Conservation (phyloP, 768 basidiomycete species). For the Tricholoma hemisulphureum region DNA sequence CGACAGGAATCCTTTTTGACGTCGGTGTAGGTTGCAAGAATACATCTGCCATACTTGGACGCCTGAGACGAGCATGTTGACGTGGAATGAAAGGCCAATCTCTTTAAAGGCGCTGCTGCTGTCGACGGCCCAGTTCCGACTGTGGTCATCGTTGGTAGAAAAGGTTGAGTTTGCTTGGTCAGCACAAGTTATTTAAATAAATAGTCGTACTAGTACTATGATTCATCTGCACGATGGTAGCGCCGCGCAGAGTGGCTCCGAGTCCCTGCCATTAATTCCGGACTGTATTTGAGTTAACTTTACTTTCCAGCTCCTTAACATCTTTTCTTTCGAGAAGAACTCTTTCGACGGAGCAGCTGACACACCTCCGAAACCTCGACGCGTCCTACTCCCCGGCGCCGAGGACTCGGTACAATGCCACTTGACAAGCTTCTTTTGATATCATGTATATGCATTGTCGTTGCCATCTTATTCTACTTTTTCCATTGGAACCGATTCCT, state of each 20-base stretch:
- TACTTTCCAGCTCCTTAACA: neutral
- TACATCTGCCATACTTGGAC: conserved; percentile 82
- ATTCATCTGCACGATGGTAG: neutral
- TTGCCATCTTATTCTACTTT: conserved; percentile 65
- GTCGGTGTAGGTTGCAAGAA: conserved; percentile 79
- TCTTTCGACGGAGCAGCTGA: neutral
- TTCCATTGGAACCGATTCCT: conserved; percentile 92
- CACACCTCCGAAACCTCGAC: neutral
- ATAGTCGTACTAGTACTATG: too few species aligned
- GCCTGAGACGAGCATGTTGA: conserved; percentile 73
- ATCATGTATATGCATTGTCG: conserved; percentile 56
- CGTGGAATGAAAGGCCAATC: conserved; percentile 70
- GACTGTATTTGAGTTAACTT: neutral
- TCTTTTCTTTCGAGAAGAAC: neutral
- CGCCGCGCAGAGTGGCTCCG: neutral
- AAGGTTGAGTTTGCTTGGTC: conserved; percentile 7
- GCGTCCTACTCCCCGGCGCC: neutral
- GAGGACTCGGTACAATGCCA: conserved; percentile 35
- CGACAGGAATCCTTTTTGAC: conserved; percentile 82
- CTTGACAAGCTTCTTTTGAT: conserved; percentile 59
- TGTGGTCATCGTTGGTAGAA: conserved; percentile 20
- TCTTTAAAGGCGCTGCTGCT: conserved; percentile 50
- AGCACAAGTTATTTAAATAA: neutral
- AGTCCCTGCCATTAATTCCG: neutral
- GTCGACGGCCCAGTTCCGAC: conserved; percentile 26